Evolutionary conservation across 441 rosid species (phyloP), one percentile per base, ranked within the genome.

Genomic region (Populus hybrid): DNA sequence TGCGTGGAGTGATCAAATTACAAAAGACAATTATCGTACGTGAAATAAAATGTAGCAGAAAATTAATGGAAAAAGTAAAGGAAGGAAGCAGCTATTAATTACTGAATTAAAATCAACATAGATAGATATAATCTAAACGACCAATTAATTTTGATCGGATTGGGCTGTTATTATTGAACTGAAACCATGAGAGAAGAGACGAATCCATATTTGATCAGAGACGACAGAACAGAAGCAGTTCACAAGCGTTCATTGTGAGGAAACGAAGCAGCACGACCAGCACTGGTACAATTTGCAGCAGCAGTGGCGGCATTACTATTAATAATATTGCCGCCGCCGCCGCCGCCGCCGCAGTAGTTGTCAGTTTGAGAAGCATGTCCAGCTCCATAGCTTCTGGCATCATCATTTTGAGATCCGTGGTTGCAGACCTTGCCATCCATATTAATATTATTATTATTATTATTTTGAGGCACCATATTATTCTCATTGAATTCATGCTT

Each of bases 401-500:
- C 18, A 14, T 46, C 16, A 46, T 46, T 14, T 46, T 12, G 57
- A 14, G 57, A 12, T 46, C 57, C 19, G 11, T 46, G 4, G 57
- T 14, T 46, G 57, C 1, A 4, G 57, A 46, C 19, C 6, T 46
- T 46, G 57, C 16, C 57, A 46, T 46, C 19, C 57, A 46, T 46
- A 14, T 12, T 46, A 11, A 11, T 24, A 28, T 2, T 28, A 28
- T 28, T 28, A 8, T 36, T 46, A 4, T 46, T 46, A 46, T 46
- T 12, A 46, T 12, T 46, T 46, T 46, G 57, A 14, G 18, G 18
- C 4, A 12, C 19, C 14, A 46, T 46, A 12, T 14, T 4, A 46
- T 14, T 14, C 5, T 14, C 57, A 46, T 14, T 4, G 16, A 63
- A 19, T 12, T 67, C n/a, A 67, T 82, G 83, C 65, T 83, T 85